Percentiles rank a stretch among this genome's conserved stretches.
phyloP scores from a whole-genome alignment of 257 asterid genomes.

The Petrea volubilis region DNA sequence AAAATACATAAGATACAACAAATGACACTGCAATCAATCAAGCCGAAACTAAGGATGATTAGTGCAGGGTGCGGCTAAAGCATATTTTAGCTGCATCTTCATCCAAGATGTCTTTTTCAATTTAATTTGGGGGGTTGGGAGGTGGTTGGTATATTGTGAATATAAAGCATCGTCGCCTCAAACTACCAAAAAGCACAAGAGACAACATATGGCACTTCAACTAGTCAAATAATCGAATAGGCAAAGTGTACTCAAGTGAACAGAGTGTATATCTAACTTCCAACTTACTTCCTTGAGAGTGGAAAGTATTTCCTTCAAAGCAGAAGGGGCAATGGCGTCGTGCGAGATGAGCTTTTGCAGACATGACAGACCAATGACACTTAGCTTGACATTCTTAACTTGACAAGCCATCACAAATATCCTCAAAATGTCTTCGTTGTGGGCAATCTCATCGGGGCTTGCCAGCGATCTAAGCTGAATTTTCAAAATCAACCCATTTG shows the following conservation, averaged over 20 bases:
- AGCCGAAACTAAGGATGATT: neutral
- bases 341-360: conserved; percentile 93
- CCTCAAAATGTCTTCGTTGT: conserved; percentile 78
- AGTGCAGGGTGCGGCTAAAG: neutral
- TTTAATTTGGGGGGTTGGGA: neutral
- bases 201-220: neutral
- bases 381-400: conserved; percentile 78
- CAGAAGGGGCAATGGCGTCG: conserved; percentile 88
- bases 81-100: conserved; percentile 10
- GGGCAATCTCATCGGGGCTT: conserved; percentile 83
- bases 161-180: neutral
- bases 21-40: neutral
- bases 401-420: conserved; percentile 98
- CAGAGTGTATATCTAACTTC: neutral
- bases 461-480: conserved; percentile 89
- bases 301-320: conserved; percentile 73
- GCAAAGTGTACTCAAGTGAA: neutral
- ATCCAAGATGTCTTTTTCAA: neutral
- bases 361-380: conserved; percentile 87
- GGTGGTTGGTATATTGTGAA: neutral
- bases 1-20: neutral
- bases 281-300: conserved; percentile 89
- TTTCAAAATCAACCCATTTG: conserved; percentile 22
- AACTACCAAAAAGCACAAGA: neutral
- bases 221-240: conserved; percentile 8